Evolutionary conservation across 2,329 filamentous ascomycete genomes (phyloP).

Genomic region (Aspergillus sp.): DNA sequence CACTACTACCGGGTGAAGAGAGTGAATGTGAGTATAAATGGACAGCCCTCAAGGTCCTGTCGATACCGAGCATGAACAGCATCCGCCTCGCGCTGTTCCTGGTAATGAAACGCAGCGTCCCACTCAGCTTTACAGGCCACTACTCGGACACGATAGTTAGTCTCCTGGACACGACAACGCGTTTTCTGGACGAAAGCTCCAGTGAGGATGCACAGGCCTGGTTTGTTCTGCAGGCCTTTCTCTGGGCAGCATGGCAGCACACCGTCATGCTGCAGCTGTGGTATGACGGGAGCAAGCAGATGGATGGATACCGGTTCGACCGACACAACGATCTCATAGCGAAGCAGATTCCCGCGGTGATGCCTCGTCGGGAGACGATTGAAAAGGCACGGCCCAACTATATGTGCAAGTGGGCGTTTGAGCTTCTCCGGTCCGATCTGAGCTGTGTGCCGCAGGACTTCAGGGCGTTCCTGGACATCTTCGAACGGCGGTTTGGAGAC

Average conservation of each 20-base stretch:
- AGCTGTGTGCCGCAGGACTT: conserved; percentile 18
- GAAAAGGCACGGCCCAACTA: conserved; percentile 2
- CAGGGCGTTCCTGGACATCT: conserved; percentile 12
- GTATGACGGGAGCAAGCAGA: background rate
- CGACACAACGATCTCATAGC: background rate
- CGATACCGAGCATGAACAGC: conserved; percentile 9
- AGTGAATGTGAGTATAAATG: background rate
- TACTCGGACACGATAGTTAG: conserved; percentile 6
- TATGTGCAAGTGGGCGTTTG: conserved; percentile 23
- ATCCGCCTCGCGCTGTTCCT: conserved; percentile 12
- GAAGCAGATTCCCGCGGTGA: background rate
- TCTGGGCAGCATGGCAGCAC: background rate
- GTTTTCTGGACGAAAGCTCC: background rate
- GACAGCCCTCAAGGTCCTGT: conserved; percentile 6
- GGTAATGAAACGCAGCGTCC: conserved; percentile 4
- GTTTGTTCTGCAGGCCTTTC: conserved; percentile 1
- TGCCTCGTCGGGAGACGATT: conserved; percentile 1
- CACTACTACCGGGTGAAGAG: no score
- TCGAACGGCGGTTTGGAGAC: conserved; percentile 10
- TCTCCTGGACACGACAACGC: conserved; percentile 9
- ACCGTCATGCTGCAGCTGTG: background rate
- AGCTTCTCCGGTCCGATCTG: conserved; percentile 18
- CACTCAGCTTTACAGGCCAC: background rate
- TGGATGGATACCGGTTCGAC: background rate
- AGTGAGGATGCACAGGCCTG: background rate